Percentiles rank a stretch among this genome's conserved stretches.
Conservation (phyloP, 2,329 filamentous ascomycete genomes). For the Aureobasidium musti region DNA sequence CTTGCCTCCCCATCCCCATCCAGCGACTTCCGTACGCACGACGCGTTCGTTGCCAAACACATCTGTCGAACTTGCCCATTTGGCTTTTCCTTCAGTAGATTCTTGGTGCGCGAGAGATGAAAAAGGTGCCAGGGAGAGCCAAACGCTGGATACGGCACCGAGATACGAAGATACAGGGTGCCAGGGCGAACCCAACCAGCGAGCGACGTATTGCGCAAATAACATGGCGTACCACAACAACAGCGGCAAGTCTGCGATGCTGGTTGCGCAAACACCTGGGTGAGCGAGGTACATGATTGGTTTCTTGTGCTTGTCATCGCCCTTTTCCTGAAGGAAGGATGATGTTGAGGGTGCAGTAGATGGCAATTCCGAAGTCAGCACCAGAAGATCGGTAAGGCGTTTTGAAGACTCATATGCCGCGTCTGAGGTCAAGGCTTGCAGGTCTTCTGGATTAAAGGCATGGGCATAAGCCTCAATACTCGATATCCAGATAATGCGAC, state of each 20-base stretch:
- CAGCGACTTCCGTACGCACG: slow-evolving; percentile 78
- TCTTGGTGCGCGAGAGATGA: slow-evolving; percentile 61
- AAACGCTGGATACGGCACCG: slow-evolving; percentile 74
- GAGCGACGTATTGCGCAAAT: slow-evolving; percentile 67
- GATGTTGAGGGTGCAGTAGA: slow-evolving; percentile 60
- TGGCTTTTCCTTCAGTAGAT: slow-evolving; percentile 58
- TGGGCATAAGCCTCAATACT: slow-evolving; percentile 70
- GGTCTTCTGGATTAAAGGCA: slow-evolving; percentile 65
- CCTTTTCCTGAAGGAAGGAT: slow-evolving; percentile 53
- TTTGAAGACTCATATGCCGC: slow-evolving; percentile 84
- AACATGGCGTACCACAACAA: slow-evolving; percentile 71
- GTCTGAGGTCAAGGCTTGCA: slow-evolving; percentile 67
- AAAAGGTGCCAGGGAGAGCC: slow-evolving; percentile 71
- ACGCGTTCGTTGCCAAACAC: slow-evolving; percentile 60
- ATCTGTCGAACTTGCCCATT: slow-evolving; percentile 81
- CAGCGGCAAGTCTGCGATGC: slow-evolving; percentile 72
- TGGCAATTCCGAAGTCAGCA: slow-evolving; percentile 70
- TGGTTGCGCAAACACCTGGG: slow-evolving; percentile 82
- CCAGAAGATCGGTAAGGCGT: slow-evolving; percentile 79
- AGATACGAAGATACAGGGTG: slow-evolving; percentile 75
- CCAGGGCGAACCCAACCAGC: slow-evolving; percentile 85
- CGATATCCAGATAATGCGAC: slow-evolving; percentile 82
- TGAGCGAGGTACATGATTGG: slow-evolving; percentile 78
- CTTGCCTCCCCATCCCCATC: slow-evolving; percentile 71
- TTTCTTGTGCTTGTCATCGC: slow-evolving; percentile 35